A percentile compares a stretch with the other conserved stretches of the same genome.
These are phyloP conservation scores for Agaricus blazei DNA, from an alignment of 768 basidiomycete genomes.

Conservation along the genomic window DNA sequence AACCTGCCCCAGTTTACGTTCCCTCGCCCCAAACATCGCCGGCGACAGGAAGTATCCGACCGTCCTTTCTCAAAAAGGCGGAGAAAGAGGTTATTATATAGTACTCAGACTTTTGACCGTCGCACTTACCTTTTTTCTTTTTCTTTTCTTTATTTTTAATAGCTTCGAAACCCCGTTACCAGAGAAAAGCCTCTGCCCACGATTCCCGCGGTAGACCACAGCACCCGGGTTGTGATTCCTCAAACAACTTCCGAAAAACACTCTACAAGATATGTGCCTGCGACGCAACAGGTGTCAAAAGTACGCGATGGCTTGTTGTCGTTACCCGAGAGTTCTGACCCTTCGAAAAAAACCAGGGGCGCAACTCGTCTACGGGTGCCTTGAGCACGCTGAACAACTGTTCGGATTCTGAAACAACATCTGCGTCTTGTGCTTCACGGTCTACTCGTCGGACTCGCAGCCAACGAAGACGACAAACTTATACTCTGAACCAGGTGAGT, in stretches of 20 bases:
- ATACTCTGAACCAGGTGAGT: constrained; percentile 17
- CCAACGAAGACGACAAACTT: constrained; percentile 15
- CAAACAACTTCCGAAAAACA: not conserved
- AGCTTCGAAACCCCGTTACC: not conserved
- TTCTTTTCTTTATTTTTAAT: not conserved
- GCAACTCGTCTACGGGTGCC: constrained; percentile 4
- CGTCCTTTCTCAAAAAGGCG: constrained; percentile 1
- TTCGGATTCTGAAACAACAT: constrained; percentile 5
- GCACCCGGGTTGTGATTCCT: not conserved
- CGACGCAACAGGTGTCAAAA: constrained; percentile 3
- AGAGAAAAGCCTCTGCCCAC: constrained; percentile 8
- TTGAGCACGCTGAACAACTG: not conserved
- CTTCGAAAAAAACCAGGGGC: not conserved
- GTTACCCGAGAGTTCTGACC: not conserved
- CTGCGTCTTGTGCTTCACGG: not conserved
- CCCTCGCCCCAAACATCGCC: constrained; percentile 57
- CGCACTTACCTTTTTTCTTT: not conserved
- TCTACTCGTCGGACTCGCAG: constrained; percentile 2
- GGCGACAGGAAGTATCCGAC: constrained; percentile 10
- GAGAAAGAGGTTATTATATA: constrained; percentile 7
- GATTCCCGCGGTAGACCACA: not conserved
- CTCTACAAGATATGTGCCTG: not conserved
- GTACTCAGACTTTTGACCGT: not conserved
- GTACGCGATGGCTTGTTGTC: not conserved
- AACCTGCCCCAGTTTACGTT: constrained; percentile 63